A percentile compares a stretch with the other conserved stretches of the same genome.
Conservation (phyloP, 192 early-diverging fungal species). For the Coemansia interrupta region DNA sequence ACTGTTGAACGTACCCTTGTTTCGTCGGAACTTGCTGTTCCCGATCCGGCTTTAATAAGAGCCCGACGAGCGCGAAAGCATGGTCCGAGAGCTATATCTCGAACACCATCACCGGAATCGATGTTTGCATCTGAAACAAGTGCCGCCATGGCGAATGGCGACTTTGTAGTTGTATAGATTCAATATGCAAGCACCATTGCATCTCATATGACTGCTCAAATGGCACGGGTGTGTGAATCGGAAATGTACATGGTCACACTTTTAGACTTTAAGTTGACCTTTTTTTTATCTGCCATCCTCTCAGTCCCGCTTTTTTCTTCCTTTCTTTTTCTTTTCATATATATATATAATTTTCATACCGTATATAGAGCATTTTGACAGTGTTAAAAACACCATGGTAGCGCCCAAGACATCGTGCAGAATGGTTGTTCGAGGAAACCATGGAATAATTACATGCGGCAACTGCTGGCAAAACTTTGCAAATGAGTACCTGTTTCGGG, state of each 20-base stretch:
- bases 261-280: too few relatives aligned
- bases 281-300: background rate
- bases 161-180: constrained; percentile 1
- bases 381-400: too few relatives aligned
- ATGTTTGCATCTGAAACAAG: too few relatives aligned
- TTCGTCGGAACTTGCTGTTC: background rate
- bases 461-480: constrained; percentile 13
- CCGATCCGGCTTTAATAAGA: background rate
- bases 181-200: too few relatives aligned
- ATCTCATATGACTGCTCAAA: too few relatives aligned
- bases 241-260: too few relatives aligned
- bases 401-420: too few relatives aligned
- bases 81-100: background rate
- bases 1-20: constrained; percentile 9
- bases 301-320: background rate
- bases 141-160: background rate
- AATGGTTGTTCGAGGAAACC: background rate
- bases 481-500: constrained; percentile 2
- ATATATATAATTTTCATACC: background rate
- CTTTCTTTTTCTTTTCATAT: background rate
- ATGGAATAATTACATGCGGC: constrained; percentile 1
- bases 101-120: background rate
- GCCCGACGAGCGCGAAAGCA: background rate
- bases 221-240: too few relatives aligned
- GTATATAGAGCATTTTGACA: too few relatives aligned